Percentiles rank a stretch among this genome's conserved stretches.
Evolutionary conservation across 495 filamentous ascomycete species (phyloP).

Genomic region (Penicillium coffeae): DNA sequence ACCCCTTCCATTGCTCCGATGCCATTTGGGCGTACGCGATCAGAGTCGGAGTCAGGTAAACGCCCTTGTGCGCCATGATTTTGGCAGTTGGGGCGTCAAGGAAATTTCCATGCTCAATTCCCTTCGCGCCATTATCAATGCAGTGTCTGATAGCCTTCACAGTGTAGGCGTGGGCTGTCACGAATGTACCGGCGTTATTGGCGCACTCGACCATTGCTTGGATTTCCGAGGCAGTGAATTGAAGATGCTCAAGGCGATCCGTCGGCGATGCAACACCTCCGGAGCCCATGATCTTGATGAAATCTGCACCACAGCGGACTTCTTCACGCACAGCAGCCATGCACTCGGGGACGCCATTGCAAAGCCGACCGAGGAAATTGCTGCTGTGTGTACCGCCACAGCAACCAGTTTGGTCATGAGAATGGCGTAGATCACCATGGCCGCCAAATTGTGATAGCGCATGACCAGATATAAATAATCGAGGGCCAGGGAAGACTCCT

Average conservation of each 20-base stretch:
- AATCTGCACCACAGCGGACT: slow-evolving; percentile 49
- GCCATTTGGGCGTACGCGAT: slow-evolving; percentile 50
- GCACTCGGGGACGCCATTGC: slow-evolving; percentile 51
- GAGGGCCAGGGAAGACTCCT: slow-evolving; percentile 42
- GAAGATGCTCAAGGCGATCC: slow-evolving; percentile 44
- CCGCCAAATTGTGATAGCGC: slow-evolving; percentile 52
- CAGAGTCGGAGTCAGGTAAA: slow-evolving; percentile 51
- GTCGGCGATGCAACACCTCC: slow-evolving; percentile 52
- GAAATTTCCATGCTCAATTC: slow-evolving; percentile 56
- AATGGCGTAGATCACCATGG: slow-evolving; percentile 45
- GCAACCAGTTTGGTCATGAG: slow-evolving; percentile 36
- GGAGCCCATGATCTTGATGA: slow-evolving; percentile 57
- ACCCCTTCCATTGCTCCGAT: slow-evolving; percentile 35
- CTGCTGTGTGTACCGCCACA: slow-evolving; percentile 35
- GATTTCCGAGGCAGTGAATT: slow-evolving; percentile 52
- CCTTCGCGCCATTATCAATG: slow-evolving; percentile 50
- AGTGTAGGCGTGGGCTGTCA: slow-evolving; percentile 56
- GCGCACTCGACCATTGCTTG: slow-evolving; percentile 46
- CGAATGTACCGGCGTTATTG: slow-evolving; percentile 44
- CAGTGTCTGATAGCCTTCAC: slow-evolving; percentile 47
- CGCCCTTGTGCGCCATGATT: slow-evolving; percentile 42
- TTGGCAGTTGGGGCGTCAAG: slow-evolving; percentile 47
- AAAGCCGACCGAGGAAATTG: slow-evolving; percentile 34
- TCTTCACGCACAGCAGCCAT: slow-evolving; percentile 48
- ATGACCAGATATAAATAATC: slow-evolving; percentile 46